These are phyloP conservation scores for Aeschynomene evenia DNA, from an alignment of 306 rosid genomes.

Conservation along the genomic window DNA sequence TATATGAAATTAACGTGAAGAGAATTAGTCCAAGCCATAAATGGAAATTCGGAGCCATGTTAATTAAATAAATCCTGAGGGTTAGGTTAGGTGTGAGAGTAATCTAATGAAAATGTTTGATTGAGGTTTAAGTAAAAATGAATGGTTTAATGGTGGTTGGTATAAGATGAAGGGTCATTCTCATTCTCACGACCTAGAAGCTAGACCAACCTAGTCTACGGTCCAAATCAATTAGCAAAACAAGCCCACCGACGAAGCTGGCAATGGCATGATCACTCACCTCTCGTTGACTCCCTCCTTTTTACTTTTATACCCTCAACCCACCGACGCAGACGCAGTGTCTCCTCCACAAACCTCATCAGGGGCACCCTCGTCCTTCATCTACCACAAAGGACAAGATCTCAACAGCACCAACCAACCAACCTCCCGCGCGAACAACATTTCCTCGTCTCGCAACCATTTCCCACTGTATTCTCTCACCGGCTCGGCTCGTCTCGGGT, in stretches of 20 bases:
- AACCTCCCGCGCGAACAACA: slow-evolving; percentile 29
- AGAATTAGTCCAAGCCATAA: neutral
- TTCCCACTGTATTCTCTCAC: neutral
- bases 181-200: no score
- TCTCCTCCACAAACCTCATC: neutral
- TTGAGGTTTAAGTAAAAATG: slow-evolving; percentile 24
- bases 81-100: neutral
- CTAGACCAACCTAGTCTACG: slow-evolving; percentile 16
- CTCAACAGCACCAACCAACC: neutral
- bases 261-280: slow-evolving; percentile 22
- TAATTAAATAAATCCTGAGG: neutral
- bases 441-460: neutral
- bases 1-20: neutral
- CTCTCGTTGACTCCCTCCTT: slow-evolving; percentile 10
- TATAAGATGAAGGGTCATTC: slow-evolving; percentile 40
- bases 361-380: slow-evolving; percentile 35
- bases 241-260: slow-evolving; percentile 36
- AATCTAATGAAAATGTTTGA: slow-evolving; percentile 10
- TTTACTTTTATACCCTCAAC: slow-evolving; percentile 32
- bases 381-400: neutral
- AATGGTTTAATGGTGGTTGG: slow-evolving; percentile 20
- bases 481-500: slow-evolving; percentile 13
- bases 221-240: slow-evolving; percentile 23
- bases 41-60: neutral
- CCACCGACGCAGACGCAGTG: slow-evolving; percentile 18